Percentiles rank a stretch among this genome's conserved stretches.
These are phyloP conservation scores for Metschnikowia shivogae DNA, from an alignment of 805 yeast species.

Conservation along the genomic window DNA sequence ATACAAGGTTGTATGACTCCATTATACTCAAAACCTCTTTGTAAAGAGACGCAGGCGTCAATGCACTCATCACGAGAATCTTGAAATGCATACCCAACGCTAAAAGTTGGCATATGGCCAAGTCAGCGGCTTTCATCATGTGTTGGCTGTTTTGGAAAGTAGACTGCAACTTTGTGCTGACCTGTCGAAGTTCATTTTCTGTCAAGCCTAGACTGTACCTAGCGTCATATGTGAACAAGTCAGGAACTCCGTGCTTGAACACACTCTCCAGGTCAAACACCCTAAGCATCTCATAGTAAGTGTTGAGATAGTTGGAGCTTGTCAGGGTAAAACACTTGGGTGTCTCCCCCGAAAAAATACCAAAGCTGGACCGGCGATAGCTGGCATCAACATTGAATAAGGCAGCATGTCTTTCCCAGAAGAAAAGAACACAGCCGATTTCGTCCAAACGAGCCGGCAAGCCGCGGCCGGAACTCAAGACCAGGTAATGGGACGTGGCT, in stretches of 20 bases:
- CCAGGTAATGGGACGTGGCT: conserved; percentile 10
- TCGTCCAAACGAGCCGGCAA: conserved; percentile 3
- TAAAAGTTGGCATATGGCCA: conserved; percentile 3
- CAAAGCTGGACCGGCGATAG: not conserved
- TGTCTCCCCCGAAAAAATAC: not conserved
- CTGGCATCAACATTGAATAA: conserved; percentile 5
- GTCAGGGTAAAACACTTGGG: not conserved
- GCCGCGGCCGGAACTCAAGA: not conserved
- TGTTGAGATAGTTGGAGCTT: not conserved
- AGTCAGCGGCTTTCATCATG: not conserved
- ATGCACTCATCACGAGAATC: conserved; percentile 3
- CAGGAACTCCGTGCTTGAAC: conserved; percentile 3
- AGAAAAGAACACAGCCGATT: conserved; percentile 5
- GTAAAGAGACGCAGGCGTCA: not conserved
- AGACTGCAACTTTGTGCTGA: not conserved
- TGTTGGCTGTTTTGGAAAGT: not conserved
- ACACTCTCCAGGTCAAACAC: conserved; percentile 2
- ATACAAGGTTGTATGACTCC: not conserved
- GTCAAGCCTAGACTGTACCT: not conserved
- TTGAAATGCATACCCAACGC: conserved; percentile 3
- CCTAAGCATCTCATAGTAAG: conserved; percentile 7
- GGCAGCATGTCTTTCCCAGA: conserved; percentile 9
- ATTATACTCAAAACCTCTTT: conserved; percentile 7
- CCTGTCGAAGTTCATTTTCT: not conserved
- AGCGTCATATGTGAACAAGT: conserved; percentile 3